Evolutionary conservation across 2,329 filamentous ascomycete genomes (phyloP).

Genomic region (Zymoseptoria ardabiliae): DNA sequence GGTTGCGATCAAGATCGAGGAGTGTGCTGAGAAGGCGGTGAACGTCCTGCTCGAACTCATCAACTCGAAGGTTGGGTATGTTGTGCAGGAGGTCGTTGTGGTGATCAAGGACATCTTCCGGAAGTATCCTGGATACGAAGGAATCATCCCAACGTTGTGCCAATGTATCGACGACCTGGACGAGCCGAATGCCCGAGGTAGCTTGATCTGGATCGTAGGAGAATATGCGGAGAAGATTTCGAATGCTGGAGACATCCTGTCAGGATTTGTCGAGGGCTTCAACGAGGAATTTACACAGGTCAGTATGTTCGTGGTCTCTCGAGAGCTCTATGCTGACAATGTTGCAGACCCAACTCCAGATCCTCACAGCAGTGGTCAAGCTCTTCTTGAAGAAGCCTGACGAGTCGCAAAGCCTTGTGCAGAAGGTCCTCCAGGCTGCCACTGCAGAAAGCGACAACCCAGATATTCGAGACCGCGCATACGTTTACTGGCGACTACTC

Average conservation of each 20-base stretch:
- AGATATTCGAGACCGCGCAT: conserved; percentile 92
- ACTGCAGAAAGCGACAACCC: conserved; percentile 96
- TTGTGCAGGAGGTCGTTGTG: conserved; percentile 96
- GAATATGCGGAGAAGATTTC: conserved; percentile 99
- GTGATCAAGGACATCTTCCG: conserved; percentile 98
- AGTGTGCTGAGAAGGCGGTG: conserved; percentile 89
- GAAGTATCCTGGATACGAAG: conserved; percentile 96
- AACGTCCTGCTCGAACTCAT: conserved; percentile 90
- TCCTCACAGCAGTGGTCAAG: conserved; percentile 93
- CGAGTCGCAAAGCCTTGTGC: conserved; percentile 81
- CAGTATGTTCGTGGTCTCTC: conserved; percentile 24
- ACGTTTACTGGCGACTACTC: conserved; percentile 94
- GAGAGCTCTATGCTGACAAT: conserved; percentile 25
- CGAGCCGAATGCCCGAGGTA: conserved; percentile 81
- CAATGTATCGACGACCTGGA: conserved; percentile 95
- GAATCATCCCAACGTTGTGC: conserved; percentile 92
- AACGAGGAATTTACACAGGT: conserved; percentile 94
- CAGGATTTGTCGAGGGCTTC: conserved; percentile 87
- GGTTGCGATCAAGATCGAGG: conserved; percentile 97
- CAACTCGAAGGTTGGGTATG: conserved; percentile 96
- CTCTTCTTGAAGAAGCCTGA: conserved; percentile 95
- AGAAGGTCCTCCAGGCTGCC: conserved; percentile 86
- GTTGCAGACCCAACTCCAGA: conserved; percentile 84
- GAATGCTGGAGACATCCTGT: conserved; percentile 92
- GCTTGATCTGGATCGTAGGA: conserved; percentile 96